Base-by-base conservation (phyloP, 148 eudicot species). In the Chenopodium formosanum region DNA sequence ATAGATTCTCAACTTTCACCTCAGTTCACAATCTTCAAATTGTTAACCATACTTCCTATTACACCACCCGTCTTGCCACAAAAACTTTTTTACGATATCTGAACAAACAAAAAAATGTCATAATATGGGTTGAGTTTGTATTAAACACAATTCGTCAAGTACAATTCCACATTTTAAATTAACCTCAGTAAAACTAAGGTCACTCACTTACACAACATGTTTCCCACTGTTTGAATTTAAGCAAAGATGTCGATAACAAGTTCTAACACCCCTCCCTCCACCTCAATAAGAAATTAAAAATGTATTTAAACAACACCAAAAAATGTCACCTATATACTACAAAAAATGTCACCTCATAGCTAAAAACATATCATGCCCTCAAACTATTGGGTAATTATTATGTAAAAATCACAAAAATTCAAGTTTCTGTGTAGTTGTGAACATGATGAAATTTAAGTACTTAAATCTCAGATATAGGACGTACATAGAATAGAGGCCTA, bases 401-500 rank as follows among this genome's bases (percentile, higher is more conserved):
- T 56, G 20, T 17, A 14, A 56, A 53, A 53, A 12, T 12, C 58
- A 53, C 13, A 10, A 14, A 12, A 56, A 56, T 14, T 16, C 62
- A 56, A 56, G 62, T 56, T 56, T 13, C 62, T 56, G 62, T 1
- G 5, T 56, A 17, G 4, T 56, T 56, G 16, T 56, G 16, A 56
- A 17, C 17, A 14, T 17, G 22, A 56, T 0, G 25, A 19, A 72
- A 37, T 44, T 20, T n/a, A 31, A 72, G 75, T 72, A 29, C 53
- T 70, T 25, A 37, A 37, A 70, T 16, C 48, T 40, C 50, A 29
- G 31, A 48, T 2, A 34, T n/a, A 44, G n/a, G n/a, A 53, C 7
- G 37, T 29, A 78, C 40, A 68, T 4, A 53, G 69, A 53, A 75
- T 22, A 66, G 62, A 74, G 74, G 60, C 90, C 47, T 92, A 95